A percentile compares a stretch with the other conserved stretches of the same genome.
Evolutionary conservation across 495 filamentous ascomycete species (phyloP).

Genomic region (Entonaema liquescens): DNA sequence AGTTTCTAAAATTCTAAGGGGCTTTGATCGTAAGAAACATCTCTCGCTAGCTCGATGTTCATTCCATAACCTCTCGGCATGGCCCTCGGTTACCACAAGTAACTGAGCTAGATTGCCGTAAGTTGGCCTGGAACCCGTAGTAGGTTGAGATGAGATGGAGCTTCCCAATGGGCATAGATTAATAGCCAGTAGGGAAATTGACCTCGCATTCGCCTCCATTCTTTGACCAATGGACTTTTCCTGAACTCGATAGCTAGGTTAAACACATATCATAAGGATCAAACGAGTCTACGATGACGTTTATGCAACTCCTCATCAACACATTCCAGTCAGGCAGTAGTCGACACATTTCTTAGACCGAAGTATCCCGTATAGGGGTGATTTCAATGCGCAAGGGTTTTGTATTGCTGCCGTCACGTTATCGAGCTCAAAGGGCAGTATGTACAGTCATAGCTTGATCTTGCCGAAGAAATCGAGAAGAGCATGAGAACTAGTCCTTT

Average conservation of each 20-base stretch:
- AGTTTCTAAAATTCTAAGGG: too few relatives aligned
- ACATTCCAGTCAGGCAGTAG: neutral
- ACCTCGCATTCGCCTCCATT: neutral
- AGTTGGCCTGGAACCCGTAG: neutral
- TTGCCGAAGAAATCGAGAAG: neutral
- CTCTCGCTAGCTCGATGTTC: neutral
- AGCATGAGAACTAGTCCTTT: neutral
- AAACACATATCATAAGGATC: neutral
- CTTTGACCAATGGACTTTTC: neutral
- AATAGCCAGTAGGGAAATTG: neutral
- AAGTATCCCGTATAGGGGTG: neutral
- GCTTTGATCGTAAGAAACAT: neutral
- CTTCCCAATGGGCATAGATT: neutral
- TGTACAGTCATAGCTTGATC: too few relatives aligned
- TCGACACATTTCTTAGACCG: neutral
- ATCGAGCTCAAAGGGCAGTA: neutral
- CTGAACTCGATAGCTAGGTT: neutral
- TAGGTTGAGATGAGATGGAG: neutral
- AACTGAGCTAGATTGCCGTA: neutral
- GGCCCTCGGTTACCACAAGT: neutral
- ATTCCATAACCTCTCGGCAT: neutral
- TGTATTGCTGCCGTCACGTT: neutral
- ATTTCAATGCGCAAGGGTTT: neutral
- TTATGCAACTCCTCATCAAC: neutral
- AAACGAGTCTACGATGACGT: neutral